Percentiles rank a stretch among this genome's conserved stretches.
Conservation (phyloP, 1,284 basidiomycete species). For the Irpex lacteus region DNA sequence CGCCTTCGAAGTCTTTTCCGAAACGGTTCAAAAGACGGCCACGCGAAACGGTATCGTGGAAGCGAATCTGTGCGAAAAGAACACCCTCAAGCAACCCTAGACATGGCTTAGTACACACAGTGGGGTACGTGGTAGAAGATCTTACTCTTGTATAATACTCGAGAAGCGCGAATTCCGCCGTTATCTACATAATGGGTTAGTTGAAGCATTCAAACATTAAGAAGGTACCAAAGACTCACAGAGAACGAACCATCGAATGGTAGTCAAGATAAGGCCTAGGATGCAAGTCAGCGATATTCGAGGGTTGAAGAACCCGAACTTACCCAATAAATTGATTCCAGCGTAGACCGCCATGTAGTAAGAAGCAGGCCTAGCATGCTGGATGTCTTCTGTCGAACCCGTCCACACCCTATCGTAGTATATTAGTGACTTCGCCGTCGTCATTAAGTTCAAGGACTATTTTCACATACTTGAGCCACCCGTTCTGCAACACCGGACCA, state of each 20-base stretch:
- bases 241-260: slow-evolving; percentile 64
- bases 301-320: not conserved
- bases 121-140: not conserved
- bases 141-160: slow-evolving; percentile 68
- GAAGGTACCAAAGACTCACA: slow-evolving; percentile 38
- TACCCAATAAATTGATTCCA: slow-evolving; percentile 43
- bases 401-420: slow-evolving; percentile 59
- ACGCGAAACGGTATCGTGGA: slow-evolving; percentile 90
- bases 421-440: not conserved
- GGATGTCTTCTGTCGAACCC: slow-evolving; percentile 37
- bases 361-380: slow-evolving; percentile 45
- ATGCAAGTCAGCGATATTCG: slow-evolving; percentile 5
- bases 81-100: slow-evolving; percentile 72
- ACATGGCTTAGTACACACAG: too few relatives aligned
- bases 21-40: slow-evolving; percentile 88
- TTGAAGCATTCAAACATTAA: not conserved
- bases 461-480: slow-evolving; percentile 68
- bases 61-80: slow-evolving; percentile 87
- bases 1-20: slow-evolving; percentile 91
- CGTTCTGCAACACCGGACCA: slow-evolving; percentile 79
- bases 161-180: slow-evolving; percentile 70
- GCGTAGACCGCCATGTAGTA: slow-evolving; percentile 85
- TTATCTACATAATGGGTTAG: slow-evolving; percentile 38
- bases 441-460: not conserved
- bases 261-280: slow-evolving; percentile 61